These are phyloP conservation scores for Magnaporthiopsis incrustans DNA, from an alignment of 2,329 filamentous ascomycete genomes.

Conservation along the genomic window DNA sequence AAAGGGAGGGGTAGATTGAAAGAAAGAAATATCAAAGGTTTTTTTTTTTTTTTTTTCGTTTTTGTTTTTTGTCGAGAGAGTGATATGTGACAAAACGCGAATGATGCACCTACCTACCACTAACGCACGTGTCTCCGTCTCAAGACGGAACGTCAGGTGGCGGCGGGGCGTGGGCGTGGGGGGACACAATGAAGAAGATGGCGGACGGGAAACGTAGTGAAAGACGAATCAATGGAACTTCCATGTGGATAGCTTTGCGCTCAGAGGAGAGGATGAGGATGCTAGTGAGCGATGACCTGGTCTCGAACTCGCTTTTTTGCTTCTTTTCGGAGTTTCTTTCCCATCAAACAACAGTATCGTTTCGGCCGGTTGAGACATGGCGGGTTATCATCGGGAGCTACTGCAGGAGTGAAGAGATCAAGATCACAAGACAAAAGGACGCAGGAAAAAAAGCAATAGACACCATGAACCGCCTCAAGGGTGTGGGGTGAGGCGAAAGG, in stretches of 20 bases:
- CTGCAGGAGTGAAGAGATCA: not conserved
- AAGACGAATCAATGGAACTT: no score
- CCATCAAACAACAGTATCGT: not conserved
- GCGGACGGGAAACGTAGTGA: no score
- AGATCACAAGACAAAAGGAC: not conserved
- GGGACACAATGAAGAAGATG: no score
- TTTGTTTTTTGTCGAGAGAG: not conserved
- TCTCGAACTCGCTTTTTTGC: no score
- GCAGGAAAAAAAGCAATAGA: not conserved
- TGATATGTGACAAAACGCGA: not conserved
- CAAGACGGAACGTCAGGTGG: not conserved
- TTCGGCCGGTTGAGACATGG: not conserved
- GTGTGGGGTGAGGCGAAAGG: not conserved
- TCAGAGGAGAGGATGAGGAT: no score
- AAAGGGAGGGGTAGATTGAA: not conserved
- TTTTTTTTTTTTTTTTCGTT: no score
- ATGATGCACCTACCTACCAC: not conserved
- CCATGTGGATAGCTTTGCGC: no score
- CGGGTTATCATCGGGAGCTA: not conserved
- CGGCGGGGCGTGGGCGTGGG: no score
- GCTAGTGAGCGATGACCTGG: no score
- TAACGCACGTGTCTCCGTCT: not conserved
- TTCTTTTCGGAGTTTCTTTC: not conserved
- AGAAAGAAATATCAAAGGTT: no score
- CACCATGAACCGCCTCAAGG: not conserved